Conservation (phyloP, 1,284 basidiomycete species). For the Polyporus tsugae region DNA sequence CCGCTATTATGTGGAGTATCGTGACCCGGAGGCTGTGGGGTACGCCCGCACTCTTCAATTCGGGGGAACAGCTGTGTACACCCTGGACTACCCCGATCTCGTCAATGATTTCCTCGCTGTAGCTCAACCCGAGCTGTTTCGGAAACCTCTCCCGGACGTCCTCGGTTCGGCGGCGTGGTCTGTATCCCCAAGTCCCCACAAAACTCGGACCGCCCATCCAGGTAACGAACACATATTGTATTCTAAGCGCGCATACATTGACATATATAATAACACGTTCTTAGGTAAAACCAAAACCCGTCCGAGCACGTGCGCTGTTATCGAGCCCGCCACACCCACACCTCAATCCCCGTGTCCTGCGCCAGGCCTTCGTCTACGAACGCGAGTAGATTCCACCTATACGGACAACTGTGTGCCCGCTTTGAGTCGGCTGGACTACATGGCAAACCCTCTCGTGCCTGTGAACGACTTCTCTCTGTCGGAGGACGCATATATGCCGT, state of each 20-base stretch:
- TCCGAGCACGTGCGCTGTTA: constrained; percentile 4
- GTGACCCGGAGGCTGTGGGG: constrained; percentile 36
- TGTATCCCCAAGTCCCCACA: constrained; percentile 1
- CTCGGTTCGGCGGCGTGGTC: constrained; percentile 9
- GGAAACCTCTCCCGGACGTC: constrained; percentile 13
- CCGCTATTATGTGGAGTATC: constrained; percentile 38
- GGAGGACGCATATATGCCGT: not conserved
- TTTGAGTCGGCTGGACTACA: not conserved
- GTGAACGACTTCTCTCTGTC: not conserved
- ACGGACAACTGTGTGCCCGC: not conserved
- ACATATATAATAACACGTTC: not conserved
- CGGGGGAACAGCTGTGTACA: constrained; percentile 37
- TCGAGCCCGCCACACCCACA: constrained; percentile 8
- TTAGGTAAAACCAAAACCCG: constrained; percentile 8
- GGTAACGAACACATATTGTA: constrained; percentile 3
- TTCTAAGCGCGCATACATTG: not conserved
- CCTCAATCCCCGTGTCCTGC: not conserved
- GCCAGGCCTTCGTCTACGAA: not conserved
- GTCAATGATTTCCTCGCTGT: constrained; percentile 33
- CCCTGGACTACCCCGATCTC: constrained; percentile 34
- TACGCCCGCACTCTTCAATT: constrained; percentile 36
- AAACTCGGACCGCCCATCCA: not conserved
- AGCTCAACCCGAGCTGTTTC: constrained; percentile 19
- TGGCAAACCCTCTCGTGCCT: not conserved
- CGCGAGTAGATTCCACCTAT: not conserved